These are phyloP conservation scores for Platismatia glauca DNA, from an alignment of 495 filamentous ascomycete species.

Conservation along the genomic window DNA sequence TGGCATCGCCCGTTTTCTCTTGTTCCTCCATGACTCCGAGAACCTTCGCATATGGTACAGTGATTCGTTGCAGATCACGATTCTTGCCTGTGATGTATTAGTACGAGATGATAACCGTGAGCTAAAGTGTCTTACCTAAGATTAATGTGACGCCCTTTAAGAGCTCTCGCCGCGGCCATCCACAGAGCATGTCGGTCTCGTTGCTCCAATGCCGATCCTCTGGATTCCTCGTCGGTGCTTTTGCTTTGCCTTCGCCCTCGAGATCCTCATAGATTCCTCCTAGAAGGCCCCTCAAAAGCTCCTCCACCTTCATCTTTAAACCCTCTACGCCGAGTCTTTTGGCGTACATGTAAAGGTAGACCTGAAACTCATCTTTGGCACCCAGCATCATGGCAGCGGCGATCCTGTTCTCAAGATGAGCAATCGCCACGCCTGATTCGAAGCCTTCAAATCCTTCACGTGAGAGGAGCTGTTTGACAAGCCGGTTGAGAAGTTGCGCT, in stretches of 20 bases:
- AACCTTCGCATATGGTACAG: constrained; percentile 78
- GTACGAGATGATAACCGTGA: neutral
- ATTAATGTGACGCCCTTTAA: constrained; percentile 84
- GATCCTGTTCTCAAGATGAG: constrained; percentile 90
- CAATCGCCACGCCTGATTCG: constrained; percentile 82
- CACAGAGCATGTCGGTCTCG: constrained; percentile 54
- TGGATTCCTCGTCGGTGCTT: constrained; percentile 39
- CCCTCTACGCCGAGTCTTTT: constrained; percentile 91
- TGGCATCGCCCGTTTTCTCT: constrained; percentile 39
- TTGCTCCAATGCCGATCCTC: constrained; percentile 50
- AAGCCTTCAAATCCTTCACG: constrained; percentile 88
- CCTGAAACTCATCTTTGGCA: constrained; percentile 78
- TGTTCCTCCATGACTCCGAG: constrained; percentile 50
- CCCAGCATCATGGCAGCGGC: constrained; percentile 80
- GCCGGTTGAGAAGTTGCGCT: constrained; percentile 76
- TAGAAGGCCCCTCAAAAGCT: constrained; percentile 69
- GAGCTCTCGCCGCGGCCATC: constrained; percentile 78
- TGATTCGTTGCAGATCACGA: constrained; percentile 81
- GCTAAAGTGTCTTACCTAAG: constrained; percentile 57
- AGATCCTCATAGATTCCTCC: constrained; percentile 57
- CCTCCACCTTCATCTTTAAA: constrained; percentile 77
- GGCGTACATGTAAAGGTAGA: constrained; percentile 92
- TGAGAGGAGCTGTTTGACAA: constrained; percentile 76
- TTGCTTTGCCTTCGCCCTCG: constrained; percentile 29
- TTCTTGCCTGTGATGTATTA: constrained; percentile 64